Base-by-base conservation (phyloP, 2,329 filamentous ascomycete genomes). In the Paecilomyces fulvus region DNA sequence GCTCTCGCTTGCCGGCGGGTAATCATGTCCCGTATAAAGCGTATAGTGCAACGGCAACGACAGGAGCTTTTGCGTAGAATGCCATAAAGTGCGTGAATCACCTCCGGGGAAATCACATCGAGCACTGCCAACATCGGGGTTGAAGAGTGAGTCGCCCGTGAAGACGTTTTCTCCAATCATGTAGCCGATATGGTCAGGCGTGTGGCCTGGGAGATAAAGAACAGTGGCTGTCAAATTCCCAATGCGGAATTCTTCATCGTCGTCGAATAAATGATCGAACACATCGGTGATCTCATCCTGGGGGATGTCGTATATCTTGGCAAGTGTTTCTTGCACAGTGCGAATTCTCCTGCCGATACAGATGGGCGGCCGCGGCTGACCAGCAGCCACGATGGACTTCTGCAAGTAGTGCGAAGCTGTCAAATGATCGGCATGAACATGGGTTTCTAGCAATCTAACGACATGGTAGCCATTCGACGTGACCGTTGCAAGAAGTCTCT, bases 131-230 rank as follows among this genome's bases (percentile, higher is more conserved):
- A 82, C 70, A 51, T 81, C 79, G 0, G 73, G 69, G 52, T 80
- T 70, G 59, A 83, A 81, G 30, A 82, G 68, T 0, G 76, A 79
- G 56, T 82, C 79, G 0, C 79, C 80, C 3, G 72, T 75, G 49
- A 82, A 82, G 0, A 82, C 72, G 21, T 65, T 65, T 10, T 52
- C 52, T 6, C 79, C 81, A 53, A 85, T 77, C 31, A 70, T 67
- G 58, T 86, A 87, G 0, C 82, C 83, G 12, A 83, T 62, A 55
- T 85, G 82, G 59, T 86, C 83, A 0, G 82, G 81, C 0, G 82
- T 85, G 60, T 86, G 82, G 0, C 83, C 83, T 0, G 83, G 82
- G 0, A 86, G 75, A 60, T 85, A 78, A 0, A 85, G 64, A 0
- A 76, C 81, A 2, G 65, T 70, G 0, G 69, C 79, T 1, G 60